phyloP scores from a whole-genome alignment of 148 eudicot species.

The Chenopodium formosanum region DNA sequence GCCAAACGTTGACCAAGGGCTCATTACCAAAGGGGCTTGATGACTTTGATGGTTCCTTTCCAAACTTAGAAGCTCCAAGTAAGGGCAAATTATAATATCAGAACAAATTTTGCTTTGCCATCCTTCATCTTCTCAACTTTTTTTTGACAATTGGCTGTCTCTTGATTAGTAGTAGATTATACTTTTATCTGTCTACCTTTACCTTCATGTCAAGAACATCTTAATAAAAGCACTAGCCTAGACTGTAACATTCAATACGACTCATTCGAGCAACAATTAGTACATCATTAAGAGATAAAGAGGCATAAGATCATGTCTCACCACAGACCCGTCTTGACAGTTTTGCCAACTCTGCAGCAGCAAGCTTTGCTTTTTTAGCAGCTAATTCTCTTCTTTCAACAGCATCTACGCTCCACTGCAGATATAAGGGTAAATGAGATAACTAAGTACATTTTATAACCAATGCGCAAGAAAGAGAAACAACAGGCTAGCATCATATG shows the following conservation, averaged over 20 bases:
- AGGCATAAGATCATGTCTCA: conserved; percentile 35
- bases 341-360: conserved; percentile 97
- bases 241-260: not conserved
- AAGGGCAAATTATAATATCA: not conserved
- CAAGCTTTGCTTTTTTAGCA: conserved; percentile 93
- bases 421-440: conserved; percentile 10
- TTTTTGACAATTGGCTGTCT: not conserved
- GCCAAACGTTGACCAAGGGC: not conserved
- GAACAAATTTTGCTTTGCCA: not conserved
- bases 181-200: not conserved
- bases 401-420: conserved; percentile 82
- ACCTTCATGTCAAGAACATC: not conserved
- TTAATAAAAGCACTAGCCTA: not conserved
- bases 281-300: not conserved
- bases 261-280: not conserved
- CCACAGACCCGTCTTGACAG: conserved; percentile 92
- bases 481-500: not conserved
- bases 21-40: not conserved
- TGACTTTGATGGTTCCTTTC: not conserved
- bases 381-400: conserved; percentile 85
- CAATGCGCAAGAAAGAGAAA: not conserved
- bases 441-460: not conserved
- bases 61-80: not conserved
- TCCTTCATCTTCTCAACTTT: not conserved
- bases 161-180: not conserved